Conservation (phyloP, 164 flowering plant species). For the Litsea cubeba region DNA sequence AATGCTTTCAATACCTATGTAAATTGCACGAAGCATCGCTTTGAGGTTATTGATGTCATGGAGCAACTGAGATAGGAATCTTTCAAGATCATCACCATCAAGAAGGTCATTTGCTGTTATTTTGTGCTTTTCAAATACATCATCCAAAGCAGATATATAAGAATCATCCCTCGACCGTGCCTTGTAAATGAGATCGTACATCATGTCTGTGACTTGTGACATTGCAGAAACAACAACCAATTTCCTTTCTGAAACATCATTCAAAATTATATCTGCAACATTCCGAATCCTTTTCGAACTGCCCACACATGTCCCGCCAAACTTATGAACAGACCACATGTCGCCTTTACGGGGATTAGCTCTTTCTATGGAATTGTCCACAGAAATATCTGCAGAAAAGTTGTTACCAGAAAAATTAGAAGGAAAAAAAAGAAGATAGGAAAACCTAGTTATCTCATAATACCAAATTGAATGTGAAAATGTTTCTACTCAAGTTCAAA, state of each 20-base stretch:
- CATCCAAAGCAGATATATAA: constrained; percentile 64
- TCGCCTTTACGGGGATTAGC: constrained; percentile 62
- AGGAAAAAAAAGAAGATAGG: not conserved
- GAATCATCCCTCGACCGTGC: constrained; percentile 88
- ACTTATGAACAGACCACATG: constrained; percentile 90
- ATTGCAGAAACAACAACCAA: constrained; percentile 96
- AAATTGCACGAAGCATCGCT: constrained; percentile 93
- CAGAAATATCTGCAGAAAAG: constrained; percentile 35
- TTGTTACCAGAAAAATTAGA: not conserved
- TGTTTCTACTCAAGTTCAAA: not conserved
- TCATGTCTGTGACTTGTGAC: constrained; percentile 97
- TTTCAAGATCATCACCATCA: constrained; percentile 69
- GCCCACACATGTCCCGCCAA: constrained; percentile 98
- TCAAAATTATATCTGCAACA: constrained; percentile 69
- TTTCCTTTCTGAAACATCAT: constrained; percentile 74
- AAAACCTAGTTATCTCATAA: not conserved
- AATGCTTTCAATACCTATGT: constrained; percentile 52
- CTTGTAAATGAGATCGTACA: constrained; percentile 79
- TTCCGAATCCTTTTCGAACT: constrained; percentile 70
- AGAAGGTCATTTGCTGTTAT: constrained; percentile 70
- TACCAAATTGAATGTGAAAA: constrained; percentile 1
- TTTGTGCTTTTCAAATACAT: constrained; percentile 75
- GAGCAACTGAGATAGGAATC: constrained; percentile 59
- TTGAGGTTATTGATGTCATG: constrained; percentile 77
- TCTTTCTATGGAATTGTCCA: constrained; percentile 32